Conservation (phyloP, 495 filamentous ascomycete genomes). For the Saxophila tyrrhenica region DNA sequence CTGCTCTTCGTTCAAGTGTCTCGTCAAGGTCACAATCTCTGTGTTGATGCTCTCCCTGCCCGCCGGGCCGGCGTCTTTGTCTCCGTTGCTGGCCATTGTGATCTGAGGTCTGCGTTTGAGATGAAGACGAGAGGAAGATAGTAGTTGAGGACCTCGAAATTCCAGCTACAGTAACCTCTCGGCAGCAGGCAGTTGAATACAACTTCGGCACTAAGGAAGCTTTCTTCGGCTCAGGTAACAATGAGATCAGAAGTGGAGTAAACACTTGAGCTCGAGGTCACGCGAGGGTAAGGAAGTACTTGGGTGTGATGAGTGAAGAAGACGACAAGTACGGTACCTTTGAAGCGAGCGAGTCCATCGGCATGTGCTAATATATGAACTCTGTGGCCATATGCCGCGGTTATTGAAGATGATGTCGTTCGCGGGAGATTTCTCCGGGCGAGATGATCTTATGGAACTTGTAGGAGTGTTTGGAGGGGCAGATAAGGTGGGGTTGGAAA, state of each 20-base stretch:
- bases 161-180: too few relatives aligned
- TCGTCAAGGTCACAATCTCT: constrained; percentile 85
- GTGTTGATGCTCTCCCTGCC: constrained; percentile 78
- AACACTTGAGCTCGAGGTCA: neutral
- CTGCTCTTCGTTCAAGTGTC: constrained; percentile 94
- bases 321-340: too few relatives aligned
- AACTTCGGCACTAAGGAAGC: constrained; percentile 1
- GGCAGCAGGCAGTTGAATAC: neutral
- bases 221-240: neutral
- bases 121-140: neutral
- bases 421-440: neutral
- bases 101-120: neutral
- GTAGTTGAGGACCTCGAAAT: neutral
- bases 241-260: constrained; percentile 20
- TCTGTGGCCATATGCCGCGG: neutral
- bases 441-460: neutral
- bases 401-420: neutral
- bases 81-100: constrained; percentile 15
- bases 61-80: constrained; percentile 29
- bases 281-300: neutral
- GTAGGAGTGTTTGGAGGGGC: neutral
- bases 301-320: too few relatives aligned
- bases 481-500: neutral
- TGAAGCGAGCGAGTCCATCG: neutral
- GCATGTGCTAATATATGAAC: neutral